These are phyloP conservation scores for Spathaspora girioi DNA, from an alignment of 805 yeast genomes.

Conservation along the genomic window DNA sequence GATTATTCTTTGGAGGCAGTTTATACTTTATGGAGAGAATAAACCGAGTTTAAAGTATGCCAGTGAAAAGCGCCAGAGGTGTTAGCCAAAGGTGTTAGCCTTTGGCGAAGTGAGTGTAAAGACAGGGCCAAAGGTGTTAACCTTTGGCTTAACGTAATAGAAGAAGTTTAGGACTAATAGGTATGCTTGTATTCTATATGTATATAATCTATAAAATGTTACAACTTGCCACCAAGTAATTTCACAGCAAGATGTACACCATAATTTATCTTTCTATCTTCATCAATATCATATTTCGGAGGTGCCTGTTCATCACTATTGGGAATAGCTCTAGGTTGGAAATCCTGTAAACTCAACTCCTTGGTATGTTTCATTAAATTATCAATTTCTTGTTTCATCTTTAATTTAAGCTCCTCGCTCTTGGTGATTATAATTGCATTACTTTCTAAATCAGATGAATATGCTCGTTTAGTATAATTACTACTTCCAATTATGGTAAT, in stretches of 20 bases:
- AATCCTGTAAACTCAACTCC: conserved; percentile 56
- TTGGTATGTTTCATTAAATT: conserved; percentile 53
- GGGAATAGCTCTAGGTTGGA: conserved; percentile 31
- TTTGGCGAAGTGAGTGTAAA: too few relatives aligned
- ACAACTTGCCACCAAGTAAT: conserved; percentile 53
- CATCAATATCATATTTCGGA: conserved; percentile 35
- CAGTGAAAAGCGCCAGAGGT: background rate
- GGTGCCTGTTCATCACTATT: conserved; percentile 5
- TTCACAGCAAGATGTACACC: conserved; percentile 69
- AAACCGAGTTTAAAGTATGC: background rate
- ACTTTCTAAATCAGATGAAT: conserved; percentile 81
- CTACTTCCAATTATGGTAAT: conserved; percentile 88
- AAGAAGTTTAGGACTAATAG: too few relatives aligned
- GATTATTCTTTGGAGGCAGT: background rate
- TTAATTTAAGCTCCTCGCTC: conserved; percentile 52
- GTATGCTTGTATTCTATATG: background rate
- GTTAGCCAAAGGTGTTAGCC: too few relatives aligned
- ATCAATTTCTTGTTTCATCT: conserved; percentile 61
- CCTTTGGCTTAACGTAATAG: too few relatives aligned
- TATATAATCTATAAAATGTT: background rate
- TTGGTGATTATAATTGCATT: conserved; percentile 77
- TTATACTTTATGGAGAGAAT: background rate
- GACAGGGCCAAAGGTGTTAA: too few relatives aligned
- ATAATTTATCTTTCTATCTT: conserved; percentile 56
- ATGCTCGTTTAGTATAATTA: conserved; percentile 88